phyloP scores from a whole-genome alignment of 2,329 filamentous ascomycete species.

The Pyricularia sp. region DNA sequence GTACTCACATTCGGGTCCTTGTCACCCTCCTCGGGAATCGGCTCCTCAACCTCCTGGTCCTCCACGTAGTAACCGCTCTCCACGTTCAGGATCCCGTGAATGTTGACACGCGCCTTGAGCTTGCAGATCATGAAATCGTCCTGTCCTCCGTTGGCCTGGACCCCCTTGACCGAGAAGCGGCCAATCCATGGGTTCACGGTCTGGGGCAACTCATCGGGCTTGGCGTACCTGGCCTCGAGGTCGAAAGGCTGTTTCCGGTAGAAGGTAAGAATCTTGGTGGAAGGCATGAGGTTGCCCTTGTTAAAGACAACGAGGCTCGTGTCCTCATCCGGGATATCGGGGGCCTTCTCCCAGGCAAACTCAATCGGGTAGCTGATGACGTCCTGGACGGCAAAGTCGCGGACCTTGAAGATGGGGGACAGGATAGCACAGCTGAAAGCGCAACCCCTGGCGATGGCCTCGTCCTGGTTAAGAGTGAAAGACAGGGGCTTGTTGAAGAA shows the following conservation, averaged over 20 bases:
- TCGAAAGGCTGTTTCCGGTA: constrained; percentile 98
- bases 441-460: constrained; percentile 90
- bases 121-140: constrained; percentile 99
- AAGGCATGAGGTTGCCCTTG: constrained; percentile 92
- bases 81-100: constrained; percentile 92
- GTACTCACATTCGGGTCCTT: constrained; percentile 20
- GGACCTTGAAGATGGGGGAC: constrained; percentile 94
- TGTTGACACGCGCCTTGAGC: constrained; percentile 92
- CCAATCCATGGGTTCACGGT: constrained; percentile 94
- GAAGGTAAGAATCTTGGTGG: constrained; percentile 98
- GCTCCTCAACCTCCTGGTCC: constrained; percentile 88
- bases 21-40: constrained; percentile 35
- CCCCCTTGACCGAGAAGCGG: constrained; percentile 94
- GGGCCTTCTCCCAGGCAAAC: constrained; percentile 97
- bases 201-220: constrained; percentile 77
- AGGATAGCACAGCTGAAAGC: constrained; percentile 97
- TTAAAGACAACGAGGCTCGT: constrained; percentile 96
- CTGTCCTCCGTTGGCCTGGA: constrained; percentile 76
- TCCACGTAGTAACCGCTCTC: constrained; percentile 98
- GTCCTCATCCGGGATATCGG: constrained; percentile 97
- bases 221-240: constrained; percentile 86
- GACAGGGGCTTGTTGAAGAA: constrained; percentile 93
- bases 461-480: constrained; percentile 96
- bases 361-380: constrained; percentile 98
- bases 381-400: constrained; percentile 95